A percentile compares a stretch with the other conserved stretches of the same genome.
Conservation (phyloP, 768 basidiomycete species). For the Auricularia cornea region DNA sequence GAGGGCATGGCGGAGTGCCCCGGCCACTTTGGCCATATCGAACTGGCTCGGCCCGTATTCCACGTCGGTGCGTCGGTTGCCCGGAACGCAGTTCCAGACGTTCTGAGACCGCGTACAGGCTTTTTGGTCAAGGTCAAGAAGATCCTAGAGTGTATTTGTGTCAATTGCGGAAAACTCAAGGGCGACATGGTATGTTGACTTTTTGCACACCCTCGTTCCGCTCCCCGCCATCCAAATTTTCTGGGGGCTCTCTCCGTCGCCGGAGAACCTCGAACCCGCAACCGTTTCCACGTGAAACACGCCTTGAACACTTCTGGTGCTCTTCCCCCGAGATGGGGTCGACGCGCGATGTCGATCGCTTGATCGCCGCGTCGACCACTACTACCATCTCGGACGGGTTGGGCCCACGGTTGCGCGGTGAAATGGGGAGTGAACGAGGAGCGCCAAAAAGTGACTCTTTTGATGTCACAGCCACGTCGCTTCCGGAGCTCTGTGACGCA, state of each 20-base stretch:
- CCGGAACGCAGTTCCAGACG: neutral
- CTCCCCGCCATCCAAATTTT: constrained; percentile 88
- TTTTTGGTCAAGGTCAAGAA: constrained; percentile 99
- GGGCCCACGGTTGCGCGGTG: constrained; percentile 86
- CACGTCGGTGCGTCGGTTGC: constrained; percentile 67
- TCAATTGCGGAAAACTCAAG: constrained; percentile 97
- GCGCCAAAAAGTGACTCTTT: constrained; percentile 54
- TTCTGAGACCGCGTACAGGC: constrained; percentile 35
- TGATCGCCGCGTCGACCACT: constrained; percentile 76
- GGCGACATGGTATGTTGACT: constrained; percentile 90
- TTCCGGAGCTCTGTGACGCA: constrained; percentile 60
- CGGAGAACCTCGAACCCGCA: constrained; percentile 92
- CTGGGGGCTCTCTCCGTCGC: constrained; percentile 93
- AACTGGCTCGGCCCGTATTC: constrained; percentile 93
- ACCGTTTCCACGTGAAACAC: constrained; percentile 40
- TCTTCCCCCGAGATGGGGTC: constrained; percentile 65
- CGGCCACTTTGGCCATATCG: constrained; percentile 98
- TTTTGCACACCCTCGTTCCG: constrained; percentile 84
- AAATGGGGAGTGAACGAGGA: constrained; percentile 98
- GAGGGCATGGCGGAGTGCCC: constrained; percentile 99
- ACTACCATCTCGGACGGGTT: constrained; percentile 34
- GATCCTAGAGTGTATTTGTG: constrained; percentile 97
- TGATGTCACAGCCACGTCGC: constrained; percentile 33
- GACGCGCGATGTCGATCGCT: constrained; percentile 89
- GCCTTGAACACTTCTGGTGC: constrained; percentile 73